Conservation (phyloP, 306 rosid genomes). For the Gynostemma pentaphyllum region DNA sequence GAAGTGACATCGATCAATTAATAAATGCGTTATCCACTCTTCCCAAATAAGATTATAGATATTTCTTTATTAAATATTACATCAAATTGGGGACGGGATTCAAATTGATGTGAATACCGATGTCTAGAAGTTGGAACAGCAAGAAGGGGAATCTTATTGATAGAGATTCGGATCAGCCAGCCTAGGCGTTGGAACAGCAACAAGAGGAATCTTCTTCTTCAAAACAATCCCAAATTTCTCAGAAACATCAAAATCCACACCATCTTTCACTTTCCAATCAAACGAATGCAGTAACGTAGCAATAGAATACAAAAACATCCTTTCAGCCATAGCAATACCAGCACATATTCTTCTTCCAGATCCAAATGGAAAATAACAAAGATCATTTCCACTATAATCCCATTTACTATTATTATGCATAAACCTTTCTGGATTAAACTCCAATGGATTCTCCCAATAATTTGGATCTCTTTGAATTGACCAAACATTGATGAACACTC, state of each 20-base stretch:
- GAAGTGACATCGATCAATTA: too few relatives aligned
- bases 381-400: constrained; percentile 53
- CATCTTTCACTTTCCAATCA: constrained; percentile 41
- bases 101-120: too few relatives aligned
- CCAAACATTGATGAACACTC: constrained; percentile 58
- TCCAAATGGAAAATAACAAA: constrained; percentile 59
- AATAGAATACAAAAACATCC: constrained; percentile 32
- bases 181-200: constrained; percentile 45
- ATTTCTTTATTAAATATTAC: too few relatives aligned
- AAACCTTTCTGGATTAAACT: constrained; percentile 60
- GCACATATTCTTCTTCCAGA: constrained; percentile 74
- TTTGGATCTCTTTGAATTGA: constrained; percentile 68
- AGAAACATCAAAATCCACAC: constrained; percentile 21
- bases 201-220: constrained; percentile 36
- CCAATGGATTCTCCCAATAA: constrained; percentile 45
- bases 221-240: constrained; percentile 55
- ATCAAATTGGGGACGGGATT: too few relatives aligned
- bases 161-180: constrained; percentile 9
- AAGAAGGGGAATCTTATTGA: too few relatives aligned
- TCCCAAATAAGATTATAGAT: too few relatives aligned
- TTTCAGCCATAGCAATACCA: constrained; percentile 63
- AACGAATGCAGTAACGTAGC: constrained; percentile 54
- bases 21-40: too few relatives aligned
- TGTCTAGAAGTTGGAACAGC: too few relatives aligned
- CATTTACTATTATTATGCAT: constrained; percentile 24